These are phyloP conservation scores for Wickerhamomyces kurtzmanii DNA, from an alignment of 805 yeast genomes.

Conservation along the genomic window DNA sequence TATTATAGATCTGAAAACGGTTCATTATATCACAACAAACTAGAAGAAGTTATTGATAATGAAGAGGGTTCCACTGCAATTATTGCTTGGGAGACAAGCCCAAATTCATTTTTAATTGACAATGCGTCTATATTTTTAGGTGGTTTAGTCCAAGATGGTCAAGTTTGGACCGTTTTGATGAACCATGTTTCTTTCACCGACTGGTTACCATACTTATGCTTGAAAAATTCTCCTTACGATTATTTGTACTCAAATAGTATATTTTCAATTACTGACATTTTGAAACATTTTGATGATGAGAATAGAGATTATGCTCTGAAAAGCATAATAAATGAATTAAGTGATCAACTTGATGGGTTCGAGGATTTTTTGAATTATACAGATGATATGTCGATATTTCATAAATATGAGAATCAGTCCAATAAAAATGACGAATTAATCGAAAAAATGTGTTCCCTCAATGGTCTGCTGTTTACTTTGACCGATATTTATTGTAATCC, in stretches of 20 bases:
- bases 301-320: slow-evolving; percentile 36
- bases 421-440: slow-evolving; percentile 13
- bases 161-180: slow-evolving; percentile 11
- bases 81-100: slow-evolving; percentile 42
- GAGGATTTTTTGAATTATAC: slow-evolving; percentile 15
- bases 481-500: slow-evolving; percentile 49
- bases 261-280: slow-evolving; percentile 40
- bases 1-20: slow-evolving; percentile 33
- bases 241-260: slow-evolving; percentile 44
- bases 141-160: slow-evolving; percentile 35
- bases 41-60: slow-evolving; percentile 29
- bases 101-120: slow-evolving; percentile 34
- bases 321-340: slow-evolving; percentile 21
- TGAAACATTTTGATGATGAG: slow-evolving; percentile 49
- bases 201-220: slow-evolving; percentile 37
- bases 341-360: slow-evolving; percentile 19
- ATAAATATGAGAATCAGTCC: slow-evolving; percentile 8
- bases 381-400: slow-evolving; percentile 16
- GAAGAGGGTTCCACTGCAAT: slow-evolving; percentile 32
- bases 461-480: slow-evolving; percentile 38
- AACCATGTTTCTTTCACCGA: slow-evolving; percentile 27
- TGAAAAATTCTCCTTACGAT: slow-evolving; percentile 53
- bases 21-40: slow-evolving; percentile 28
- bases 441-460: slow-evolving; percentile 21
- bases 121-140: slow-evolving; percentile 36